Evolutionary conservation across 805 yeast genomes (phyloP).

Genomic region (Myxozyma melibiosi): DNA sequence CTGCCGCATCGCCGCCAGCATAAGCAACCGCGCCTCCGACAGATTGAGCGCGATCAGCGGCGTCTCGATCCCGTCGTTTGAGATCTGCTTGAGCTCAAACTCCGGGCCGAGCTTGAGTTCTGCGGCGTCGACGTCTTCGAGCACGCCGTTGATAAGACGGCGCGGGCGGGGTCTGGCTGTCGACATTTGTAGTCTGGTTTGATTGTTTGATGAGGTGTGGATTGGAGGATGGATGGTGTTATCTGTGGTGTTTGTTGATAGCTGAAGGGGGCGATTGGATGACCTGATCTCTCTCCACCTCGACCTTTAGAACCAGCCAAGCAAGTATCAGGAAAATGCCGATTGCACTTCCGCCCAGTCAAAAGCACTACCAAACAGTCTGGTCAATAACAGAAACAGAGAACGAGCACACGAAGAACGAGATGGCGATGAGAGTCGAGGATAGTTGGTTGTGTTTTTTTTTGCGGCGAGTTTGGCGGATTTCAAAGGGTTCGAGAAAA

Average conservation of each 20-base stretch:
- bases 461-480: too few species aligned
- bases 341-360: too few species aligned
- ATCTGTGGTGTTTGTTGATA: too few species aligned
- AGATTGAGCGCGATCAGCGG: slow-evolving; percentile 82
- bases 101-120: slow-evolving; percentile 88
- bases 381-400: neutral
- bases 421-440: too few species aligned
- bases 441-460: too few species aligned
- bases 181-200: slow-evolving; percentile 4
- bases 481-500: too few species aligned
- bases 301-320: too few species aligned
- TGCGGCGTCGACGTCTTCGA: slow-evolving; percentile 92
- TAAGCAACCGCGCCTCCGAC: slow-evolving; percentile 85
- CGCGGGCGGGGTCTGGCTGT: slow-evolving; percentile 81
- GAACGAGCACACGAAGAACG: neutral
- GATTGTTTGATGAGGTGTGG: neutral
- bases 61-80: slow-evolving; percentile 76
- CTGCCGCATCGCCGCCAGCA: slow-evolving; percentile 85
- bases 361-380: too few species aligned
- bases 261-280: too few species aligned
- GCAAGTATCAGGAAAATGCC: too few species aligned
- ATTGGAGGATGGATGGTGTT: too few species aligned
- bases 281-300: too few species aligned
- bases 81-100: slow-evolving; percentile 76
- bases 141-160: slow-evolving; percentile 60